Evolutionary conservation across 768 basidiomycete genomes (phyloP).

Genomic region (Fomitopsis serialis): DNA sequence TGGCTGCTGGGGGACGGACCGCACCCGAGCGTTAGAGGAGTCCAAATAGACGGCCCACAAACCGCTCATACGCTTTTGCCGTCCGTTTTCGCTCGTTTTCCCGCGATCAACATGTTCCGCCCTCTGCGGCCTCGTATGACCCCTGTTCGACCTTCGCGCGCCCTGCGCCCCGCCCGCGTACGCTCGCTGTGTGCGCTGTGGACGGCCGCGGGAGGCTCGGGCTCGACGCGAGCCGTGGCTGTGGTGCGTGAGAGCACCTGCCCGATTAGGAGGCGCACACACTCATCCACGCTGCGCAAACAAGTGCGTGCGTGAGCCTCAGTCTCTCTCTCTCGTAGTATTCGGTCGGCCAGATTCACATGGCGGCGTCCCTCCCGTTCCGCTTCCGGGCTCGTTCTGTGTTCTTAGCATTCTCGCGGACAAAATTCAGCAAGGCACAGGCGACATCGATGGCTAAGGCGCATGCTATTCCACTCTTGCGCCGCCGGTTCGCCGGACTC

Average conservation of each 20-base stretch:
- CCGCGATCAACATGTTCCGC: constrained; percentile 8
- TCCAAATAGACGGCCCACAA: constrained; percentile 16
- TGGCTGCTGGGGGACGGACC: constrained; percentile 17
- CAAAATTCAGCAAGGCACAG: no score
- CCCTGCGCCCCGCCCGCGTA: background rate
- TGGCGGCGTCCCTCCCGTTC: background rate
- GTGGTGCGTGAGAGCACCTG: no score
- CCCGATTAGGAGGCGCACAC: no score
- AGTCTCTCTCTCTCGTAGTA: background rate
- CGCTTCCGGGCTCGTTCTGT: background rate
- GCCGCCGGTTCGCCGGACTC: no score
- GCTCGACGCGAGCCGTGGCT: no score
- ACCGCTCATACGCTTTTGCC: constrained; percentile 15
- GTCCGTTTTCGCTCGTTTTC: constrained; percentile 9
- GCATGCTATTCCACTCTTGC: no score
- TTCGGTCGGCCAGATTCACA: background rate
- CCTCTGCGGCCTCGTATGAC: background rate
- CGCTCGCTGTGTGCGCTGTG: background rate
- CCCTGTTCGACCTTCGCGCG: constrained; percentile 1
- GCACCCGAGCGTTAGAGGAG: constrained; percentile 14
- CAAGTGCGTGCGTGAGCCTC: background rate
- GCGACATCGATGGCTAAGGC: no score
- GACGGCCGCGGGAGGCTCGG: background rate
- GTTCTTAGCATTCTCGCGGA: no score
- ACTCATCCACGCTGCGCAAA: no score